Evolutionary conservation across 1,284 basidiomycete species (phyloP).

Genomic region (Cryptococcus jaspeensis): DNA sequence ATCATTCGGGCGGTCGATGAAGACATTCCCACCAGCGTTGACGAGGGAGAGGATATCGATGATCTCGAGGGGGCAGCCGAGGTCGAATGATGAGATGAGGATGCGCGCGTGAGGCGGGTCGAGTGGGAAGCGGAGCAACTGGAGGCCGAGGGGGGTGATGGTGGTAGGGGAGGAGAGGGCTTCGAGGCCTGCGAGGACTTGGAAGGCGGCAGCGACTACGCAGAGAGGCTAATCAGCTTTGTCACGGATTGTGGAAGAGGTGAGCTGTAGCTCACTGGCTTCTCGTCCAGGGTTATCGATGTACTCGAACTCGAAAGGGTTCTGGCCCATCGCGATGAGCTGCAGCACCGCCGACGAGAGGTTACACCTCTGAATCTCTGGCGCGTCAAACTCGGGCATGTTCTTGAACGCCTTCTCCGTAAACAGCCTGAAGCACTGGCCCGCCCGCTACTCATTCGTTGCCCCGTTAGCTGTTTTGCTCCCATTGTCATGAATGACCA

Average conservation of each 20-base stretch:
- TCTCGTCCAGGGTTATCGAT: conserved; percentile 78
- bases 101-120: conserved; percentile 78
- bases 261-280: conserved; percentile 58
- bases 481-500: not conserved
- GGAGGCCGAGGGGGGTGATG: conserved; percentile 68
- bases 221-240: conserved; percentile 29
- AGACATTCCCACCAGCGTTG: conserved; percentile 66
- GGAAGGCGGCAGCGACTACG: conserved; percentile 66
- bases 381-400: conserved; percentile 68
- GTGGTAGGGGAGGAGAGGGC: conserved; percentile 65
- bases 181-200: conserved; percentile 70
- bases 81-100: conserved; percentile 68
- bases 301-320: conserved; percentile 73
- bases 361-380: conserved; percentile 84
- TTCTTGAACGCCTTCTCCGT: conserved; percentile 71
- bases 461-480: not conserved
- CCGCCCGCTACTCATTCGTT: conserved; percentile 59
- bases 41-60: conserved; percentile 76
- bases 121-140: conserved; percentile 80
- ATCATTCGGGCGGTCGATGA: conserved; percentile 61
- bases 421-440: conserved; percentile 84
- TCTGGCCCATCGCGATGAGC: conserved; percentile 75
- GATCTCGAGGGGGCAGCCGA: conserved; percentile 69
- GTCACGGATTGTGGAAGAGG: conserved; percentile 3
- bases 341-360: conserved; percentile 78